Evolutionary conservation across 1,284 basidiomycete genomes (phyloP).

Genomic region (Rugosomyces carneus): DNA sequence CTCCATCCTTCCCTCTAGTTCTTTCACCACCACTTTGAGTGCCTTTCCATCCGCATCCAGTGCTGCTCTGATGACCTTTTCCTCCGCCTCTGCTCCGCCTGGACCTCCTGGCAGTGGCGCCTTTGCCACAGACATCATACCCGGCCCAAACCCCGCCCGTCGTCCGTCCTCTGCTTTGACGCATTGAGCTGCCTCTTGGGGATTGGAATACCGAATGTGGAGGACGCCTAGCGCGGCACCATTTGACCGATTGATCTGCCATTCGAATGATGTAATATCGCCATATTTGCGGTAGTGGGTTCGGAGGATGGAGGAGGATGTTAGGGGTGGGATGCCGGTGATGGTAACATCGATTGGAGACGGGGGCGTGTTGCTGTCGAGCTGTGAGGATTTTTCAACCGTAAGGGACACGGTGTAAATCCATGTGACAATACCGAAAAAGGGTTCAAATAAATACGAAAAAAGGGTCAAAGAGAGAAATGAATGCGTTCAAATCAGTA

Average conservation of each 20-base stretch:
- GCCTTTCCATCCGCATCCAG: constrained; percentile 58
- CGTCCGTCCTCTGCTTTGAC: constrained; percentile 56
- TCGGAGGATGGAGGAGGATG: constrained; percentile 60
- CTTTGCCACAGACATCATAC: background rate
- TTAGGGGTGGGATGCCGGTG: constrained; percentile 67
- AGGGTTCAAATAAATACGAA: background rate
- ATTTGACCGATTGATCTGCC: constrained; percentile 75
- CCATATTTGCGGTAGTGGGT: constrained; percentile 70
- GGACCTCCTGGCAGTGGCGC: constrained; percentile 25
- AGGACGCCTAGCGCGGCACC: constrained; percentile 84
- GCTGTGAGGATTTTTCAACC: constrained; percentile 35
- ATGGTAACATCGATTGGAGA: constrained; percentile 76
- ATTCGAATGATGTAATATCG: constrained; percentile 63
- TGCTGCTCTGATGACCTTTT: constrained; percentile 47
- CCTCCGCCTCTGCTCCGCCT: constrained; percentile 25
- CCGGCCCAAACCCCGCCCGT: constrained; percentile 24
- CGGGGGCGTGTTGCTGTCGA: constrained; percentile 67
- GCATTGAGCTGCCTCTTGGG: constrained; percentile 61
- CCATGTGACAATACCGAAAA: background rate
- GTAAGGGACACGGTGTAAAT: background rate
- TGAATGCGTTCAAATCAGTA: background rate
- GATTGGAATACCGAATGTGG: constrained; percentile 61
- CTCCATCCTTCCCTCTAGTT: constrained; percentile 47
- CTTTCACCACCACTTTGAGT: constrained; percentile 50
- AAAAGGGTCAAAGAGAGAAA: background rate